These are phyloP conservation scores for Camellia japonica DNA, from an alignment of 148 eudicot species.

Conservation along the genomic window DNA sequence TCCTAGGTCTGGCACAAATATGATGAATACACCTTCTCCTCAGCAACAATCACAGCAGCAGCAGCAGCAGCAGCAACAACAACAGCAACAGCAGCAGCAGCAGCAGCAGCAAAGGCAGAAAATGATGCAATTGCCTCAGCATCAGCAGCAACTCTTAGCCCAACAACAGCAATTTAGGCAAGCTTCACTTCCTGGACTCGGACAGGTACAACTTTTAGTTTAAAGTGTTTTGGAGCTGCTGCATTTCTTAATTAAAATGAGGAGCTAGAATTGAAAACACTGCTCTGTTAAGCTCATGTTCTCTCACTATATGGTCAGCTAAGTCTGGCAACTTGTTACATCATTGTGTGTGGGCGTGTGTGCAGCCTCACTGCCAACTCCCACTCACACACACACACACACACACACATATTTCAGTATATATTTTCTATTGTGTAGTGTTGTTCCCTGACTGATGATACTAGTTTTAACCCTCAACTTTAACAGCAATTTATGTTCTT, in stretches of 20 bases:
- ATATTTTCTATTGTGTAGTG: not conserved
- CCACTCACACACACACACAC: not conserved
- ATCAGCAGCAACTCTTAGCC: conserved; percentile 72
- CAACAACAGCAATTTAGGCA: conserved; percentile 78
- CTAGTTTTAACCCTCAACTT: not conserved
- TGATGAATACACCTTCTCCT: conserved; percentile 93
- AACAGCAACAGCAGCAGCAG: conserved; percentile 37
- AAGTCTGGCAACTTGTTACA: not conserved
- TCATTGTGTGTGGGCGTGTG: not conserved
- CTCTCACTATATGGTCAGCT: not conserved
- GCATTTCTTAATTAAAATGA: not conserved
- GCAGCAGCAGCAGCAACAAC: conserved; percentile 42
- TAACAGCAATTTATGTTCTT: not conserved
- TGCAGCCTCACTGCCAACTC: not conserved
- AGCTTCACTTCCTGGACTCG: conserved; percentile 61
- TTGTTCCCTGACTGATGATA: not conserved
- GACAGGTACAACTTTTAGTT: conserved; percentile 49
- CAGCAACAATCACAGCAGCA: conserved; percentile 72
- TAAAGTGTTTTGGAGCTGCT: not conserved
- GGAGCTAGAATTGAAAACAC: not conserved
- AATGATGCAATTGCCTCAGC: conserved; percentile 65
- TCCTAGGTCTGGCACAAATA: conserved; percentile 81
- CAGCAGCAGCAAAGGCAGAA: conserved; percentile 70
- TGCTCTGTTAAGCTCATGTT: not conserved
- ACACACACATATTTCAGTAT: not conserved